Conservation (phyloP, 345 rosid species). For the Carallia pectinifolia region DNA sequence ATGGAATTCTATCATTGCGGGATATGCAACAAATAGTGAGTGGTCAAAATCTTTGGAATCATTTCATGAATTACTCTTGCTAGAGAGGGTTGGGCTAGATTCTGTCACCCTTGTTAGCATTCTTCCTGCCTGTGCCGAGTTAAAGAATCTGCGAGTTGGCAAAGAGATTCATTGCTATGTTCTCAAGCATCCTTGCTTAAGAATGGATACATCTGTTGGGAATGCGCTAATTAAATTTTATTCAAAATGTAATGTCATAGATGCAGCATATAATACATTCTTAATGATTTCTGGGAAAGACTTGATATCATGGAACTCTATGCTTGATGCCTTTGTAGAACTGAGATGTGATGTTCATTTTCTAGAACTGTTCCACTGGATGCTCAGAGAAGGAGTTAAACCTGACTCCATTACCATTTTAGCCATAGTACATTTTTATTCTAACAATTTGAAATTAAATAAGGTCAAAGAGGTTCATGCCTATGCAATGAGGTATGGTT, state of each 20-base stretch:
- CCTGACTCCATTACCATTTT: slow-evolving; percentile 54
- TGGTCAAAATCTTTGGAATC: slow-evolving; percentile 58
- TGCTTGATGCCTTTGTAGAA: slow-evolving; percentile 52
- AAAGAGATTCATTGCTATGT: slow-evolving; percentile 50
- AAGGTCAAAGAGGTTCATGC: slow-evolving; percentile 73
- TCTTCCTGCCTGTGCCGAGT: slow-evolving; percentile 69
- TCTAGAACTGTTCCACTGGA: slow-evolving; percentile 41
- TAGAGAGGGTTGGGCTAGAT: slow-evolving; percentile 45
- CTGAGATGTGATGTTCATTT: slow-evolving; percentile 36
- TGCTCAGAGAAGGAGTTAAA: slow-evolving; percentile 47
- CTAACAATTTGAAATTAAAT: slow-evolving; percentile 23
- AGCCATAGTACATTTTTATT: slow-evolving; percentile 39
- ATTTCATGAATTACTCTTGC: slow-evolving; percentile 45
- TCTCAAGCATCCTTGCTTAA: slow-evolving; percentile 39
- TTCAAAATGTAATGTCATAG: slow-evolving; percentile 50
- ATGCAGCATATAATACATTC: slow-evolving; percentile 50
- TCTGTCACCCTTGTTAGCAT: slow-evolving; percentile 61
- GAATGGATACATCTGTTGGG: slow-evolving; percentile 37
- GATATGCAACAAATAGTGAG: slow-evolving; percentile 59
- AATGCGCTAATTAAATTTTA: slow-evolving; percentile 65
- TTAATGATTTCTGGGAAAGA: slow-evolving; percentile 42
- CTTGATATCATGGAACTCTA: slow-evolving; percentile 63
- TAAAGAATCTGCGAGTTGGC: slow-evolving; percentile 42
- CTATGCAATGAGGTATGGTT: slow-evolving; percentile 52
- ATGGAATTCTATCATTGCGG: slow-evolving; percentile 80